Evolutionary conservation across 2,329 filamentous ascomycete genomes (phyloP), one percentile per base, ranked within the genome.

Genomic region (Botrytis porri): DNA sequence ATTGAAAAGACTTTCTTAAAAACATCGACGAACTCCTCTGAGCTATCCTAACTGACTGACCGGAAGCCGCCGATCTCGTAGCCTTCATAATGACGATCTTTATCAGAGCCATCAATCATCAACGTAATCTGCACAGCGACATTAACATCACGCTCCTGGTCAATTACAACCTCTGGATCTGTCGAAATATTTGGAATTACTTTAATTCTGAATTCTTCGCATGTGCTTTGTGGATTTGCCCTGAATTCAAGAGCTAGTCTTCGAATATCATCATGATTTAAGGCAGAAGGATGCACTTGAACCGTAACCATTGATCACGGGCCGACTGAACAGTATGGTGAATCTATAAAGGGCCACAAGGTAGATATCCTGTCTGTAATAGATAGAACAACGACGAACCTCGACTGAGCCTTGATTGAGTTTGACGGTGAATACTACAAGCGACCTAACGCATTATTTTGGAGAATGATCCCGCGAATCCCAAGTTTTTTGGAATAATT

Each of bases 311-410:
- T 57, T 0, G n/a, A 29, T 18, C n/a, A 18, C 14, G 14, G 1
- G 14, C 7, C 16, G 14, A 57, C 0, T 29, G 16, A 29, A 18
- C 3, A 29, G 4, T 32, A 2, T 29, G 51, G 51, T 32, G 51
- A 29, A 57, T 57, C 51, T 32, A 9, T 29, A 57, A 57, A 18
- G 4, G 51, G 51, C n/a, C 51, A 18, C 14, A 57, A 57, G 51
- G 51, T 3, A 18, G 51, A 57, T 57, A 1, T 6, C 3, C 1
- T 29, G 14, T 29, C 7, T 7, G 2, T 0, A 8, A 57, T 7
- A 57, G 51, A 57, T 29, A 29, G 6, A 14, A 9, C n/a, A 3
- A 18, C n/a, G n/a, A 6, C 51, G 1, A 9, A 57, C 14, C 51
- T 57, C 51, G 51, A 57, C 51, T 57, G 51, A 16, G 51, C 51